These are phyloP conservation scores for Coffea canephora DNA, from an alignment of 257 asterid genomes.

Conservation along the genomic window DNA sequence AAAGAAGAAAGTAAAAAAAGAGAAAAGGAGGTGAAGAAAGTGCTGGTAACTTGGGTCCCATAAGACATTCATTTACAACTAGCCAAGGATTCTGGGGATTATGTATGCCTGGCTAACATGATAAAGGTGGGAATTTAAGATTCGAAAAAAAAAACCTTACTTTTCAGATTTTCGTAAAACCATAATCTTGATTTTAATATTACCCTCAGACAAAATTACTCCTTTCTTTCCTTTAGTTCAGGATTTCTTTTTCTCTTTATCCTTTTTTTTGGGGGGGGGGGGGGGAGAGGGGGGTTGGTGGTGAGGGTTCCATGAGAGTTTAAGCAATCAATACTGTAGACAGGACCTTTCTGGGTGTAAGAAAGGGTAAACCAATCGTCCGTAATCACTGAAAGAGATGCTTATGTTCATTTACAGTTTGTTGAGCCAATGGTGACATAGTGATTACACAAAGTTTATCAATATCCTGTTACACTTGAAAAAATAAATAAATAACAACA, in stretches of 20 bases:
- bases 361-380: not conserved
- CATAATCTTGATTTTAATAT: not conserved
- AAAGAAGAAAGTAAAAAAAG: not conserved
- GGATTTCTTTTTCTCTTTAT: not conserved
- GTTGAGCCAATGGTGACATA: not conserved
- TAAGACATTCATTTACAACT: not conserved
- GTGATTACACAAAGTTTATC: not conserved
- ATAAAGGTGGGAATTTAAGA: not conserved
- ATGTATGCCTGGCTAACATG: not conserved
- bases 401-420: not conserved
- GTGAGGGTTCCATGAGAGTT: not conserved
- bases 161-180: not conserved
- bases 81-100: not conserved
- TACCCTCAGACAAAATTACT: not conserved
- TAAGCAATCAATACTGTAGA: not conserved
- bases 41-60: not conserved
- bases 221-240: not conserved
- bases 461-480: not conserved
- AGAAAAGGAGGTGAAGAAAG: not conserved
- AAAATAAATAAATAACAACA: too few relatives aligned
- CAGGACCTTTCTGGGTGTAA: not conserved
- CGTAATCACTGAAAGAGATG: not conserved
- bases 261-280: not conserved
- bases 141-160: too few relatives aligned
- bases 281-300: too few relatives aligned